phyloP scores from a whole-genome alignment of 2,329 filamentous ascomycete genomes.

The Talaromyces marneffei region DNA sequence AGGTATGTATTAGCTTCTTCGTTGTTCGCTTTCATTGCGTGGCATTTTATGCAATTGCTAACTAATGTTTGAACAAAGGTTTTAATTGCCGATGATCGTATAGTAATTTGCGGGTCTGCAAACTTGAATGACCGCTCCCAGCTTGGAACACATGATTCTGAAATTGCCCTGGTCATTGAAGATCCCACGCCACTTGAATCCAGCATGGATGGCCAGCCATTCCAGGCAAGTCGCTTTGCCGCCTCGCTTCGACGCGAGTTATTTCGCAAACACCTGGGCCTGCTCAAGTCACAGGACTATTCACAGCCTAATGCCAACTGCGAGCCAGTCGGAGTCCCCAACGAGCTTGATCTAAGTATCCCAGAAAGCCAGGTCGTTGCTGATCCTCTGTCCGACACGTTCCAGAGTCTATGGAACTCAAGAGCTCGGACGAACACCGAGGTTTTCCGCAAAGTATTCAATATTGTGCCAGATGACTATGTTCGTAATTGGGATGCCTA shows the following conservation, averaged over 20 bases:
- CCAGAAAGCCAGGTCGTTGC: slow-evolving; percentile 47
- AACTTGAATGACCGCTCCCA: slow-evolving; percentile 92
- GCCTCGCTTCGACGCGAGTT: slow-evolving; percentile 73
- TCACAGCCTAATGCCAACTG: slow-evolving; percentile 55
- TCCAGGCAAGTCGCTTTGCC: slow-evolving; percentile 73
- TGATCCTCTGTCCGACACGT: slow-evolving; percentile 53
- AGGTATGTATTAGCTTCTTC: slow-evolving; percentile 33
- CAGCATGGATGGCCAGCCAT: slow-evolving; percentile 72
- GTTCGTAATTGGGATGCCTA: slow-evolving; percentile 57
- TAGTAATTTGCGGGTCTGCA: slow-evolving; percentile 77
- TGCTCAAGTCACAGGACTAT: slow-evolving; percentile 67
- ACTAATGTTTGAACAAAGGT: slow-evolving; percentile 31
- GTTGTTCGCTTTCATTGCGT: not conserved
- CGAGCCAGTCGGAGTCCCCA: slow-evolving; percentile 52
- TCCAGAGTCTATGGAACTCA: slow-evolving; percentile 54
- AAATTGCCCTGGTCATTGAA: slow-evolving; percentile 84
- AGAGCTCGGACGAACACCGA: slow-evolving; percentile 55
- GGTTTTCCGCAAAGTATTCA: slow-evolving; percentile 57
- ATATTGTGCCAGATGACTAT: slow-evolving; percentile 55
- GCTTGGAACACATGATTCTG: slow-evolving; percentile 81
- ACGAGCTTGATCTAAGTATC: slow-evolving; percentile 49
- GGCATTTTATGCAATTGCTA: not conserved
- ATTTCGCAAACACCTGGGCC: slow-evolving; percentile 85
- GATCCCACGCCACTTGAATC: slow-evolving; percentile 67
- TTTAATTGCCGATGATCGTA: slow-evolving; percentile 78